Base-by-base conservation (phyloP, 371 early-diverging fungal species). In the Actinomortierella ambigua region DNA sequence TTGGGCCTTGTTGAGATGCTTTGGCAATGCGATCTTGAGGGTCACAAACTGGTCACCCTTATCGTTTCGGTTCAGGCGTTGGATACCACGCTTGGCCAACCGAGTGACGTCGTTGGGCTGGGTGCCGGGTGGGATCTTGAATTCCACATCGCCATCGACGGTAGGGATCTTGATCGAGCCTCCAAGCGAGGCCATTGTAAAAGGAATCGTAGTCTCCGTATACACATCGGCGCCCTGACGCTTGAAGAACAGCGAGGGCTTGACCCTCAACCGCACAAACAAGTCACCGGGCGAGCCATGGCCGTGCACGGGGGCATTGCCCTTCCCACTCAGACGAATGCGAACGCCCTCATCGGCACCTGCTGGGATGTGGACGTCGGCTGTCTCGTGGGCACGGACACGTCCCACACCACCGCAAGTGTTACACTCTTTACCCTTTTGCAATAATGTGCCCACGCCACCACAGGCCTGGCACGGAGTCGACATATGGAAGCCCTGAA, bases 141-240 rank as follows among this genome's bases (percentile, higher is more conserved):
- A 77, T 55, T 97, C 98, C 1, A 96, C 94, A 61, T 95, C 93
- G 44, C 98, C 97, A 67, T 94, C 94, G 11, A 96, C 81, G 8
- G 97, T 96, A 3, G 95, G 96, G 41, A 97, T 86, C 5, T 87
- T 84, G 20, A 96, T 75, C 5, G 78, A 81, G 51, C 98, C 98
- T 42, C 98, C 98, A 34, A 97, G 77, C 1, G 95, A 76, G 3
- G 96, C 96, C 2, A 84, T 90, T 22, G 88, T 82, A 64, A 97
- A 85, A 14, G 98, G 96, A 22, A 97, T 78, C 4, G 77, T 69
- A 11, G 89, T 86, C 51, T 89, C 82, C 17, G 88, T 81, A 63
- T 87, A 86, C 20, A 96, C 82, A 64, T 95, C 91, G 22, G 84
- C 65, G 17, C 92, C 92, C 64, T 90, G 89, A 43, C 97, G 83